Evolutionary conservation across 1,284 basidiomycete species (phyloP), one percentile per base, ranked within the genome.

Genomic region (Pisolithus thermaeus): DNA sequence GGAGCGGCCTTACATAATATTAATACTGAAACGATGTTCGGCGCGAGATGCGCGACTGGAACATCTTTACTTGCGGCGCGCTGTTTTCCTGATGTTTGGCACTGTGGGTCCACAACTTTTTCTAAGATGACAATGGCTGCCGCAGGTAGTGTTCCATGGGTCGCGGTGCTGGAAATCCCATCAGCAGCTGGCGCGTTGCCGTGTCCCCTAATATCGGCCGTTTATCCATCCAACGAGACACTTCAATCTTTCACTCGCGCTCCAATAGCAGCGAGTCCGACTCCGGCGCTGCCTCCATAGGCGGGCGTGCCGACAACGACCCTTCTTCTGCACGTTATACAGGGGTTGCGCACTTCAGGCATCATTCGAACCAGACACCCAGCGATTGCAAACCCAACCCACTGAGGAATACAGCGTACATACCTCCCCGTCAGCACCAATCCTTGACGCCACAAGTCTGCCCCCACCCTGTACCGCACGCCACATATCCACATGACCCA

Each of bases 71-170:
- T 44, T 36, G 44, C 28, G 40, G 23, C 20, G 43, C 37, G 41
- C 47, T 64, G 59, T 66, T 65, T 66, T 61, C 40, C 52, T 37
- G 48, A 27, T 65, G 57, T 65, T 65, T 65, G 64, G 65, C 42
- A 45, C 35, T 67, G 65, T 65, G 64, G 64, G 64, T 65, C 64
- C 64, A 56, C 30, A 7, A 36, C 18, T 23, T 20, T 46, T 46
- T 36, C 23, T 14, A 16, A 23, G n/a, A 36, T 18, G 44, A 46
- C 22, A 18, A 46, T 46, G 44, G 30, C 11, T 43, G 22, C 30
- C 8, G 23, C 30, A 46, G 39, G n/a, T 23, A 36, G 27, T 23
- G 30, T 28, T 36, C 49, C 53, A 63, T 65, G 64, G 16, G 54
- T 38, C 55, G 62, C 52, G 62, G 60, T 43, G 53, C 60, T 16